These are phyloP conservation scores for Brassica juncea DNA, from an alignment of 345 rosid species.

Conservation along the genomic window DNA sequence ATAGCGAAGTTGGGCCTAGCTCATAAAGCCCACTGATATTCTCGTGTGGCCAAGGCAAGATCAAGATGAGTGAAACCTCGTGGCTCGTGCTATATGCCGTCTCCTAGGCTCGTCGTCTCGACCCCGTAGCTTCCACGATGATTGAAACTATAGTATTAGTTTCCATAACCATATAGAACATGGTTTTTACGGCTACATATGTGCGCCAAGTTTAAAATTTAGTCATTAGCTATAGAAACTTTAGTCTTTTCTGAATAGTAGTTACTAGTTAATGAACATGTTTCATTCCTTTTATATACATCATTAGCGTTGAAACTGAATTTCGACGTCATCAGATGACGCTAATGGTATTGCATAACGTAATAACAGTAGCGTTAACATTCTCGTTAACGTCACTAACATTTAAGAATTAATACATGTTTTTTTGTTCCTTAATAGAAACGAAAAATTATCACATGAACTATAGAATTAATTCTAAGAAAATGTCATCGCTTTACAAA, in stretches of 20 bases:
- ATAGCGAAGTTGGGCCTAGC: neutral
- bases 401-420: neutral
- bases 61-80: neutral
- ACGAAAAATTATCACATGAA: neutral
- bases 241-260: neutral
- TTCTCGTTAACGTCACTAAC: neutral
- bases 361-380: neutral
- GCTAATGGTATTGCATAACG: neutral
- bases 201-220: neutral
- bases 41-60: neutral
- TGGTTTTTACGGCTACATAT: neutral
- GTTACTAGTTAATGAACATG: neutral
- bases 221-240: neutral
- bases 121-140: neutral
- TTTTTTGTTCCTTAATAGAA: neutral
- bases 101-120: neutral
- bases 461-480: neutral
- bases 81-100: neutral
- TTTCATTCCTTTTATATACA: neutral
- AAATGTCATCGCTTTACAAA: neutral
- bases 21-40: neutral
- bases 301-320: neutral
- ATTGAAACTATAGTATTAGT: neutral
- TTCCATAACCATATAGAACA: neutral
- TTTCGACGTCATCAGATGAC: neutral